Base-by-base conservation (phyloP, 257 asterid genomes). In the Perilla frutescens region DNA sequence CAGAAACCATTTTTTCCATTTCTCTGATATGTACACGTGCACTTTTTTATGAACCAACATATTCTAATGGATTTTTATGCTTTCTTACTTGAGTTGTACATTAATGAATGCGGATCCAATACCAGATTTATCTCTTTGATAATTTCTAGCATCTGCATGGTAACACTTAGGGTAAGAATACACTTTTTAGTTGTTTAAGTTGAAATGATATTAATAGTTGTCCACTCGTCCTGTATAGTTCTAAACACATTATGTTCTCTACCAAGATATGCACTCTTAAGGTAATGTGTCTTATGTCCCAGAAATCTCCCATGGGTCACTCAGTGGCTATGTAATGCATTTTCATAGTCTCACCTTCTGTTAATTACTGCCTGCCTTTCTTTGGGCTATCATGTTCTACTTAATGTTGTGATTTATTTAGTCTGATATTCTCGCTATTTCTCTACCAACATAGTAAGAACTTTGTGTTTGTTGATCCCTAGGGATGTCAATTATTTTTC, bases 381-480 rank as follows among this genome's bases (percentile, higher is more conserved):
- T 5, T 49, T 49, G 1, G 62, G 51, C 45, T 45, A 55, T 44
- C 50, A 10, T 53, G 50, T 43, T 41, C 72, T n/a, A 8, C 50
- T 32, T 49, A 41, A 57, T 8, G 11, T 14, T 54, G 49, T 36
- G 43, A 74, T 74, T 62, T 62, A 8, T 73, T 53, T 65, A 53
- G 41, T 44, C 32, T 11, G 36, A 45, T 43, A 39, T 51, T 10
- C 39, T 47, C 31, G 31, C 12, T 36, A 7, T 14, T 12, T 51
- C 37, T 55, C 15, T 26, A 11, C 8, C 3, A 66, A 12, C 47
- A 13, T 4, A 5, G 14, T 59, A 32, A 60, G 75, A 51, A 34
- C 67, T 34, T n/a, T 63, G 59, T 62, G 73, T 3, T 77, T 34
- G 39, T 36, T 62, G 49, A 32, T 14, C 48, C 39, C 63, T 49